phyloP scores from a whole-genome alignment of 2,329 filamentous ascomycete genomes.

The Fusarium fujikuroi region DNA sequence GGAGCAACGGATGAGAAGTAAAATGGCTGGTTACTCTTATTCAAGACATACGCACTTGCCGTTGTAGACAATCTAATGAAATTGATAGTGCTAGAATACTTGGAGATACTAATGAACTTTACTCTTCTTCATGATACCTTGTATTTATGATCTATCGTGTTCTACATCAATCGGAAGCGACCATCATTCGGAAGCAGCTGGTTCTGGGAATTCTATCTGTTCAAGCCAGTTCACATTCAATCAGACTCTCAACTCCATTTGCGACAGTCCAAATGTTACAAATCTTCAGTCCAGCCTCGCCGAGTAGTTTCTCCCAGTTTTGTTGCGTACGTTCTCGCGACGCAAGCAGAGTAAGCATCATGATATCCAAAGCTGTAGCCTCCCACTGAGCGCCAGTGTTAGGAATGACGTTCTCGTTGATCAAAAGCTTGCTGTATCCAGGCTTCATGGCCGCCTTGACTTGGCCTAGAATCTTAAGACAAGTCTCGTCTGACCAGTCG shows the following conservation, averaged over 20 bases:
- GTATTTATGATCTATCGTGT: neutral
- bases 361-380: slow-evolving; percentile 51
- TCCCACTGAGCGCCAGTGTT: slow-evolving; percentile 50
- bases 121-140: neutral
- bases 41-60: fast-evolving
- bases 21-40: slow-evolving; percentile 48
- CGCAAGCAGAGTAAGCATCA: slow-evolving; percentile 48
- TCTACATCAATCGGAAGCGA: neutral
- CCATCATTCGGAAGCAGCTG: fast-evolving
- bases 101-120: too few relatives aligned
- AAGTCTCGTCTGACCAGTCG: slow-evolving; percentile 54
- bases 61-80: too few relatives aligned
- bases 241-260: slow-evolving; percentile 52
- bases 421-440: slow-evolving; percentile 52
- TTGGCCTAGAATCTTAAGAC: slow-evolving; percentile 45
- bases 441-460: slow-evolving; percentile 51
- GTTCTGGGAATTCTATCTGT: fast-evolving
- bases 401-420: slow-evolving; percentile 54
- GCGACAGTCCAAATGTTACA: slow-evolving; percentile 48
- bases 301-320: slow-evolving; percentile 50
- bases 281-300: slow-evolving; percentile 49
- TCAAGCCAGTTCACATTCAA: slow-evolving; percentile 49
- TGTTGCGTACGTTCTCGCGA: slow-evolving; percentile 50
- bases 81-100: too few relatives aligned
- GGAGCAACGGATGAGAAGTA: slow-evolving; percentile 1